These are phyloP conservation scores for Tetrahymena malaccensis DNA, from an alignment of 73 alveolate genomes.

Conservation along the genomic window DNA sequence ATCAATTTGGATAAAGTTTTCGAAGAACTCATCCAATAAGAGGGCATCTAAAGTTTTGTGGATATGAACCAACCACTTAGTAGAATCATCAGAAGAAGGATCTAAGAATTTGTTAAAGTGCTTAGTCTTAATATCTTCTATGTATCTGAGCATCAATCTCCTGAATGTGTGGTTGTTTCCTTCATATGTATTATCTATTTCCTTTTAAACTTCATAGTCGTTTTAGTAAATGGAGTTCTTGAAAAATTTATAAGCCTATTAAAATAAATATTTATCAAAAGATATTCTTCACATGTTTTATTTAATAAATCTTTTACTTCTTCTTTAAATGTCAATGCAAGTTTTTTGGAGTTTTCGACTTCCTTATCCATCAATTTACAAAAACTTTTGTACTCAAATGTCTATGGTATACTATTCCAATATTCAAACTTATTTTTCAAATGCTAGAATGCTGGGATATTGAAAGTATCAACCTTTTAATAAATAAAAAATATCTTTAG, in stretches of 20 bases:
- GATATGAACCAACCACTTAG: constrained; percentile 14
- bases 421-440: constrained; percentile 24
- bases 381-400: constrained; percentile 42
- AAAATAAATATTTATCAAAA: not conserved
- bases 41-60: constrained; percentile 31
- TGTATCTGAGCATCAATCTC: constrained; percentile 19
- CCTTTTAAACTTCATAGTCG: constrained; percentile 22
- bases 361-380: constrained; percentile 34
- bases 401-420: constrained; percentile 22
- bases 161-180: constrained; percentile 9
- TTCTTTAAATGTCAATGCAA: constrained; percentile 15
- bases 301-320: constrained; percentile 19
- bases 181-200: constrained; percentile 16
- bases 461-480: constrained; percentile 15
- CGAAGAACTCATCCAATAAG: constrained; percentile 33
- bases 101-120: constrained; percentile 28
- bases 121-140: constrained; percentile 24
- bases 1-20: constrained; percentile 23
- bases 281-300: not conserved
- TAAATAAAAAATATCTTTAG: not conserved
- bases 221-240: constrained; percentile 14
- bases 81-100: not conserved
- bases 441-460: constrained; percentile 41
- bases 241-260: constrained; percentile 9
- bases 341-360: constrained; percentile 31